Percentiles rank a stretch among this genome's conserved stretches.
Evolutionary conservation across 2,329 filamentous ascomycete genomes (phyloP).

Genomic region (Ophiostoma sp.): DNA sequence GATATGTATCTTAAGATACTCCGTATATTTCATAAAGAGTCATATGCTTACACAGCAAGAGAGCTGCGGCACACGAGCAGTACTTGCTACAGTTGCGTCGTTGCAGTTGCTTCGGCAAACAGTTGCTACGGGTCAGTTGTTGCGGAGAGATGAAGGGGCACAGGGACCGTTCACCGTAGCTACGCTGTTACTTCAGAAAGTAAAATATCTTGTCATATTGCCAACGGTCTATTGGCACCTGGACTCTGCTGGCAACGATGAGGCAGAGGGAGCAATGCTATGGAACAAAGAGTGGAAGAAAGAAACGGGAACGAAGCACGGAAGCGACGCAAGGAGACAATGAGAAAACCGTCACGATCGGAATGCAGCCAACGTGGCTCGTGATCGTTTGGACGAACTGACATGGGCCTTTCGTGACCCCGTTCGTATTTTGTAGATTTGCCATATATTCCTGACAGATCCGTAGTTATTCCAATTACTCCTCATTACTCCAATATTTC

Average conservation of each 20-base stretch:
- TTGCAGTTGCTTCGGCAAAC: not conserved
- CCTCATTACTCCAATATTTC: too few relatives aligned
- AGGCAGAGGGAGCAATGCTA: not conserved
- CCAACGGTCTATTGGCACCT: too few relatives aligned
- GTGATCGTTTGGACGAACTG: not conserved
- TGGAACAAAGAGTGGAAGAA: not conserved
- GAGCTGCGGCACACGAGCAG: not conserved
- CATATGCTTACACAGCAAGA: not conserved
- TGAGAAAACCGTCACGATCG: not conserved
- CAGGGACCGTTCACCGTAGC: too few relatives aligned
- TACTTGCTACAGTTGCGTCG: not conserved
- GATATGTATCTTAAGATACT: not conserved
- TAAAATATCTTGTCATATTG: too few relatives aligned
- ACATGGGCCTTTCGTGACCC: not conserved
- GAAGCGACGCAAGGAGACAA: not conserved
- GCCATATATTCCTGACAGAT: not conserved
- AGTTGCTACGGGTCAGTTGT: too few relatives aligned
- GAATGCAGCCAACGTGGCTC: slow-evolving; percentile 1
- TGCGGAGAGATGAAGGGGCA: too few relatives aligned
- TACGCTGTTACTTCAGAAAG: too few relatives aligned
- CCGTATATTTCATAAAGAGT: not conserved
- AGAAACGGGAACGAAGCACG: not conserved
- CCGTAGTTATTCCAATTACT: too few relatives aligned
- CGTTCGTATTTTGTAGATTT: not conserved
- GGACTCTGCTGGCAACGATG: not conserved